Evolutionary conservation across 441 rosid genomes (phyloP), one percentile per base, ranked within the genome.

Genomic region (Croton laevigatus): DNA sequence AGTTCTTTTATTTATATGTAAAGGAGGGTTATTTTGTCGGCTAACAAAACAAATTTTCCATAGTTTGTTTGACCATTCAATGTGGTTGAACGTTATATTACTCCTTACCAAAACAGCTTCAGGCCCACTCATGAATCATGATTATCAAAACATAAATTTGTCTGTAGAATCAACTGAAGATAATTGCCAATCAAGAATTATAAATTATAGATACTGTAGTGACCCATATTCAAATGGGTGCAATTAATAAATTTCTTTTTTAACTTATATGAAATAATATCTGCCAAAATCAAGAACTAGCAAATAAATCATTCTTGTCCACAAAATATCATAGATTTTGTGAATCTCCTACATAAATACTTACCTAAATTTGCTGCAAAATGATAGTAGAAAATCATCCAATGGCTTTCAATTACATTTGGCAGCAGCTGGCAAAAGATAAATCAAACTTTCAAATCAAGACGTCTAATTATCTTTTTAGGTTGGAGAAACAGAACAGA

Each of bases 11-110:
- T 40, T n/a, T 60, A 70, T 23, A 60, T 45, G 8, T 23, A 42
- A 9, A 58, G 45, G 55, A 69, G 7, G 7, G 10, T 59, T 69
- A 10, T 68, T 59, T 69, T 58, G 72, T 44, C 65, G 42, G 72
- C 55, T 20, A 69, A 58, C 8, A 13, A 42, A 16, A 27, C 23
- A 22, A 40, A 16, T 0, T 10, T 38, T 2, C 23, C 8, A 27
- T 27, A 5, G 23, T 10, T 55, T 55, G 59, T 55, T 34, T 23
- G 34, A 20, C 9, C 3, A 60, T 60, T 23, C 23, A 34, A 38
- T 36, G 45, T 40, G 19, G 6, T 44, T 20, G 44, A 3, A 12
- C 66, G 36, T 22, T 55, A n/a, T n/a, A 10, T 40, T 38, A 14
- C 20, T 55, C 34, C 60, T 22, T 36, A 11, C 36, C 36, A 57